Evolutionary conservation across 352 stramenopile species (phyloP).

Genomic region (Pythium sp.): DNA sequence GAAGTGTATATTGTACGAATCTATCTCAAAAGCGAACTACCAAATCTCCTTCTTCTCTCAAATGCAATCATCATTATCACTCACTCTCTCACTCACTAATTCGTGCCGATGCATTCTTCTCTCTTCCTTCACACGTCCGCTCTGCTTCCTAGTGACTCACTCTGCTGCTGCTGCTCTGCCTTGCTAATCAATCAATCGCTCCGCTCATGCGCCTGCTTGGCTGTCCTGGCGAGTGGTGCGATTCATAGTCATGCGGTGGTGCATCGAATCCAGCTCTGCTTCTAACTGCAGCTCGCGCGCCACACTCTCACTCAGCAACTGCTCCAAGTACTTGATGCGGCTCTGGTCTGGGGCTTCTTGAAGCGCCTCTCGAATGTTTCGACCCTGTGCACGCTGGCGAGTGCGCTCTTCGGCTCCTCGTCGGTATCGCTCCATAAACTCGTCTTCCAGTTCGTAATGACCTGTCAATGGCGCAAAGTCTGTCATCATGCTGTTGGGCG

Average conservation of each 20-base stretch:
- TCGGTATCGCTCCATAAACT: conserved; percentile 52
- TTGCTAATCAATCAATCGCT: conserved; percentile 15
- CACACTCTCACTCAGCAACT: conserved; percentile 80
- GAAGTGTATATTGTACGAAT: conserved; percentile 19
- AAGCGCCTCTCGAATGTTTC: conserved; percentile 76
- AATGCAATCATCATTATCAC: conserved; percentile 11
- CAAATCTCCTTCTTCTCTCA: conserved; percentile 11
- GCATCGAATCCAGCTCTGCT: conserved; percentile 66
- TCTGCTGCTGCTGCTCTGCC: not conserved
- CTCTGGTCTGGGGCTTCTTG: conserved; percentile 73
- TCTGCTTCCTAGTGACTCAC: not conserved
- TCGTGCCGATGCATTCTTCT: not conserved
- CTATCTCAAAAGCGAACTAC: conserved; percentile 11
- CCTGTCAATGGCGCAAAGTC: conserved; percentile 24
- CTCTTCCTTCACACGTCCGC: not conserved
- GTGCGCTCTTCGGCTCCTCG: conserved; percentile 68
- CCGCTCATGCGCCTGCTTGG: conserved; percentile 15
- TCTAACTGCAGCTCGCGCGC: conserved; percentile 83
- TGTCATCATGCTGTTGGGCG: conserved; percentile 22
- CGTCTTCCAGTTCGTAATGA: conserved; percentile 37
- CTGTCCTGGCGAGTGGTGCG: conserved; percentile 17
- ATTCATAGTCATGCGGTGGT: conserved; percentile 37
- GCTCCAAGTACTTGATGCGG: conserved; percentile 86
- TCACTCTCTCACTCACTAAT: conserved; percentile 1
- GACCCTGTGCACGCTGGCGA: conserved; percentile 69